These are phyloP conservation scores for Pichia nakasei DNA, from an alignment of 805 yeast genomes.

Conservation along the genomic window DNA sequence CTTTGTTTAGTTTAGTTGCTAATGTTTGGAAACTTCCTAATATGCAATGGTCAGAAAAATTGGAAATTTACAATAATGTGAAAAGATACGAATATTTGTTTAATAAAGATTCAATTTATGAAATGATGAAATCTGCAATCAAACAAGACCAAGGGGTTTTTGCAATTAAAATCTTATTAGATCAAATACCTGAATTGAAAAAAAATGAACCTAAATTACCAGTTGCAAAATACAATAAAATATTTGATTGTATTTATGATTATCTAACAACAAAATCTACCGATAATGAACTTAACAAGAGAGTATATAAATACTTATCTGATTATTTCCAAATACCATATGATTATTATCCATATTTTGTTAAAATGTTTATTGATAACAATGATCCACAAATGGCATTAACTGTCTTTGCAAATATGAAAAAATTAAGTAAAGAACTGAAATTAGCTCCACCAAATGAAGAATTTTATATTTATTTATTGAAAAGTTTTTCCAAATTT, in stretches of 20 bases:
- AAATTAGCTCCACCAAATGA: constrained; percentile 42
- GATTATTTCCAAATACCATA: constrained; percentile 48
- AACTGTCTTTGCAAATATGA: constrained; percentile 51
- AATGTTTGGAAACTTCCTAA: constrained; percentile 14
- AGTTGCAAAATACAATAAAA: constrained; percentile 11
- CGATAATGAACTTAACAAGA: constrained; percentile 39
- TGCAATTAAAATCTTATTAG: constrained; percentile 11
- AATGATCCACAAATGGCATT: constrained; percentile 55
- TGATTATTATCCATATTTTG: constrained; percentile 49
- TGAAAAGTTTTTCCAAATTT: constrained; percentile 50
- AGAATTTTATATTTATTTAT: constrained; percentile 52
- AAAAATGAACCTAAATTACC: constrained; percentile 29
- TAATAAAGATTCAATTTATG: constrained; percentile 30
- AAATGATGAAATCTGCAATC: constrained; percentile 24
- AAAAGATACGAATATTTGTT: constrained; percentile 31
- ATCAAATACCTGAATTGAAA: constrained; percentile 13
- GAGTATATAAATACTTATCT: constrained; percentile 47
- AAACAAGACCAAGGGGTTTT: constrained; percentile 7
- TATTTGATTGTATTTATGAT: constrained; percentile 14
- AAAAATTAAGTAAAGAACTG: constrained; percentile 44
- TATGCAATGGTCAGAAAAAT: constrained; percentile 14
- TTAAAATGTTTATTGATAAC: constrained; percentile 46
- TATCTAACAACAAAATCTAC: constrained; percentile 2
- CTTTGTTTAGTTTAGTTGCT: constrained; percentile 20
- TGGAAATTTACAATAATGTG: constrained; percentile 33